Conservation (phyloP, 768 basidiomycete genomes). For the Paxillus ammoniavirescens region DNA sequence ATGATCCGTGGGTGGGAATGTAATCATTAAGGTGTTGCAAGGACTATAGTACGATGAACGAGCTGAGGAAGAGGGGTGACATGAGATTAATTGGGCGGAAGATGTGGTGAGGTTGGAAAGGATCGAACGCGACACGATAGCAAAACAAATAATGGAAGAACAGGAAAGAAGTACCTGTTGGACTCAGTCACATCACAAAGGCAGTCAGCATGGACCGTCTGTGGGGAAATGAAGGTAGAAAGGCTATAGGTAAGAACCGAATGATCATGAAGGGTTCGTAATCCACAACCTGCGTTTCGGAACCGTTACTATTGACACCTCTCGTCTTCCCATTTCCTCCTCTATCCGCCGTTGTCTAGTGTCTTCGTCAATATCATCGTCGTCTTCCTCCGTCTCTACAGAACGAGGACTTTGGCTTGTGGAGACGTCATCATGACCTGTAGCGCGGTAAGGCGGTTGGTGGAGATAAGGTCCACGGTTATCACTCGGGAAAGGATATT, state of each 20-base stretch:
- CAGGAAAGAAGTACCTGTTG: conserved; percentile 3
- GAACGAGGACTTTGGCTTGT: conserved; percentile 43
- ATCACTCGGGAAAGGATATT: conserved; percentile 45
- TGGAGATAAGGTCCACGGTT: conserved; percentile 62
- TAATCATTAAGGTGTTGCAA: conserved; percentile 25
- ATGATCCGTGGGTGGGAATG: conserved; percentile 28
- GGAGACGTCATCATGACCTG: conserved; percentile 43
- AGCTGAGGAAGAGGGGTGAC: not conserved
- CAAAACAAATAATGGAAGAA: conserved; percentile 14
- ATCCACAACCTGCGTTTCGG: conserved; percentile 76
- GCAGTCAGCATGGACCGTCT: conserved; percentile 22
- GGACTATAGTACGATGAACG: conserved; percentile 26
- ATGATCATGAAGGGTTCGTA: conserved; percentile 55
- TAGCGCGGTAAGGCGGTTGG: conserved; percentile 57
- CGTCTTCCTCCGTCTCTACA: conserved; percentile 56
- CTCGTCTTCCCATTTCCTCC: conserved; percentile 77
- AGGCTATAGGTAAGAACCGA: not conserved
- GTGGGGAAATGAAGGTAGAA: conserved; percentile 6
- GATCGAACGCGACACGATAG: conserved; percentile 12
- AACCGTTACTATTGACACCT: conserved; percentile 77
- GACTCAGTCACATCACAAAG: conserved; percentile 10
- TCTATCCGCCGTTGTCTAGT: conserved; percentile 73
- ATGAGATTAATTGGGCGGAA: not conserved
- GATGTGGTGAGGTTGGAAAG: conserved; percentile 9
- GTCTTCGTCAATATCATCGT: conserved; percentile 75